These are phyloP conservation scores for Rusavskia elegans DNA, from an alignment of 495 filamentous ascomycete genomes.

Conservation along the genomic window DNA sequence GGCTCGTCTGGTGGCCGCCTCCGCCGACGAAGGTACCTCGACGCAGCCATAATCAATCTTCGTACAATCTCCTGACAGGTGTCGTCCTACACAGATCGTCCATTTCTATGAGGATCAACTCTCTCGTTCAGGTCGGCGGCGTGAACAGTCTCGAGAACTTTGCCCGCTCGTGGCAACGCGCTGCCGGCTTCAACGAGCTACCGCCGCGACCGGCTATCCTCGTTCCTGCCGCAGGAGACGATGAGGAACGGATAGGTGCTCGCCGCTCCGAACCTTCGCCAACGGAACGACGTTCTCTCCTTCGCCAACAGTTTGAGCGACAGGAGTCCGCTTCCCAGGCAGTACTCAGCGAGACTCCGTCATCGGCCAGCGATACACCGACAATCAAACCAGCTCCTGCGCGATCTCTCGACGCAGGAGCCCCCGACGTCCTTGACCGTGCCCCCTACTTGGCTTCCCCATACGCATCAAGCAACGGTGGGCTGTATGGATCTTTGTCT, in stretches of 20 bases:
- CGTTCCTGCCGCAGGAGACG: constrained; percentile 35
- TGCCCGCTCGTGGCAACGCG: constrained; percentile 83
- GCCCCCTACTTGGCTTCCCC: constrained; percentile 49
- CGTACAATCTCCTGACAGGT: neutral
- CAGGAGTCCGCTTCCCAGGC: constrained; percentile 10
- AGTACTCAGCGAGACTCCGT: constrained; percentile 11
- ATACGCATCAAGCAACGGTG: constrained; percentile 53
- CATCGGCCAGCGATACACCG: neutral
- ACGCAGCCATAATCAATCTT: too few species aligned
- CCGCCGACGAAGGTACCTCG: constrained; percentile 7
- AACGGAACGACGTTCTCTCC: constrained; percentile 24
- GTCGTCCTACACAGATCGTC: constrained; percentile 30
- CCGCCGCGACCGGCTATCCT: constrained; percentile 61
- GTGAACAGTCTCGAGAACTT: constrained; percentile 93
- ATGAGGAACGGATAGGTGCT: constrained; percentile 17
- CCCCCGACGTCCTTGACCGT: constrained; percentile 39
- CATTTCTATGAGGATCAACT: constrained; percentile 51
- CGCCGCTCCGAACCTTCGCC: constrained; percentile 17
- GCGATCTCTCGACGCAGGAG: neutral
- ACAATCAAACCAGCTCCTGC: neutral
- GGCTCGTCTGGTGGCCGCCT: constrained; percentile 1
- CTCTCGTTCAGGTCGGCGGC: constrained; percentile 66
- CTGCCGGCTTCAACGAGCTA: constrained; percentile 76
- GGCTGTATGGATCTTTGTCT: constrained; percentile 62
- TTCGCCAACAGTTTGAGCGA: constrained; percentile 27